These are phyloP conservation scores for Leavenworthia alabamica DNA, from an alignment of 345 rosid species.

Conservation along the genomic window DNA sequence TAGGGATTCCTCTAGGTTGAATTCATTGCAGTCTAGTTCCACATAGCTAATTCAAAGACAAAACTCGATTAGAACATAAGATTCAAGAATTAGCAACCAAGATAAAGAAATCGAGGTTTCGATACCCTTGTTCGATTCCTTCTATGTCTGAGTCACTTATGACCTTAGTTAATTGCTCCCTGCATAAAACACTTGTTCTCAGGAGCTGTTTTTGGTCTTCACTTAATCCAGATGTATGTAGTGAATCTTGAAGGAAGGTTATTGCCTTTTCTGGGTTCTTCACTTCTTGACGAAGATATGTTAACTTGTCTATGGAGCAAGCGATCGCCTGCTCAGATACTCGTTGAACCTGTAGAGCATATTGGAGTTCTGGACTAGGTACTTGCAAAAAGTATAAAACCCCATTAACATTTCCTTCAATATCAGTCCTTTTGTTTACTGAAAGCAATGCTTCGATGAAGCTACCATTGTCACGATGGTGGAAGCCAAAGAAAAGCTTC, in stretches of 20 bases:
- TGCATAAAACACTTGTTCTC: slow-evolving; percentile 46
- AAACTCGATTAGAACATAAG: not conserved
- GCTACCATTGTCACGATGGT: slow-evolving; percentile 46
- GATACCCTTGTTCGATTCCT: slow-evolving; percentile 72
- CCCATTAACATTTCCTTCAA: slow-evolving; percentile 60
- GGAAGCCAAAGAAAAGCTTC: slow-evolving; percentile 63
- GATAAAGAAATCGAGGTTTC: not conserved
- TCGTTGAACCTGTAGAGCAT: slow-evolving; percentile 63
- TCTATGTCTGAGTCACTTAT: slow-evolving; percentile 55
- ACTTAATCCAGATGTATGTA: slow-evolving; percentile 46
- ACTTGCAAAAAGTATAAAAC: slow-evolving; percentile 67
- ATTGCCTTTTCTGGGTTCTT: slow-evolving; percentile 53
- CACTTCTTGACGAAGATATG: slow-evolving; percentile 59
- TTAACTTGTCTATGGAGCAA: slow-evolving; percentile 48
- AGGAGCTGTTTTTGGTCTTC: slow-evolving; percentile 54
- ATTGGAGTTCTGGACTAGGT: slow-evolving; percentile 70
- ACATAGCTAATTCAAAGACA: slow-evolving; percentile 41
- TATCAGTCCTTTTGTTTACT: slow-evolving; percentile 51
- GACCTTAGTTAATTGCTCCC: slow-evolving; percentile 61
- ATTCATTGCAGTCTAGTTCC: slow-evolving; percentile 44
- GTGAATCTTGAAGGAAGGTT: slow-evolving; percentile 43
- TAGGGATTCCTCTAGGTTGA: slow-evolving; percentile 56
- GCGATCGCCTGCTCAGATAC: slow-evolving; percentile 65
- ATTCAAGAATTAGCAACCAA: not conserved
- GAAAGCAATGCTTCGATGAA: slow-evolving; percentile 60